Evolutionary conservation across 2,329 filamentous ascomycete species (phyloP).

Genomic region (Phaeoacremonium minimum): DNA sequence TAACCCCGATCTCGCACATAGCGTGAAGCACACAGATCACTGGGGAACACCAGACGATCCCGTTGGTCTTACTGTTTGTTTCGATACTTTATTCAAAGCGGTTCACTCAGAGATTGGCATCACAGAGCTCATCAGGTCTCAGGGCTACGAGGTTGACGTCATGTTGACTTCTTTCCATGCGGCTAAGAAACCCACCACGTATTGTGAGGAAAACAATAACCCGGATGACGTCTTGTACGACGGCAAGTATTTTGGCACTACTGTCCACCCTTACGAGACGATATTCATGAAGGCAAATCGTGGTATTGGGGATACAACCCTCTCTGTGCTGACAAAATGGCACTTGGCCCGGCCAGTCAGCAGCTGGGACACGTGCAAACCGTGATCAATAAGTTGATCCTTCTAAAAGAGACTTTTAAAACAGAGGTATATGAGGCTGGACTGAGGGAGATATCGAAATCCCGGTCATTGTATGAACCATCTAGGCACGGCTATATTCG

Average conservation of each 20-base stretch:
- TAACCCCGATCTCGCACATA: conserved; percentile 15
- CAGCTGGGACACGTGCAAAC: conserved; percentile 21
- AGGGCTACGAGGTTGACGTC: conserved; percentile 21
- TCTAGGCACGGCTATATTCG: no score
- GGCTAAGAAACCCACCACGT: no score
- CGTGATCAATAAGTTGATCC: no score
- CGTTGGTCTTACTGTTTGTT: conserved; percentile 17
- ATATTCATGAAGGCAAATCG: conserved; percentile 7
- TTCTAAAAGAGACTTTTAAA: no score
- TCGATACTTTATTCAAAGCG: conserved; percentile 11
- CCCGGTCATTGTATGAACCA: no score
- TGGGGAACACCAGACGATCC: conserved; percentile 14
- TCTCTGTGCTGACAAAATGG: conserved; percentile 23
- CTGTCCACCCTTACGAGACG: conserved; percentile 7
- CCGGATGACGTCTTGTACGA: conserved; percentile 1
- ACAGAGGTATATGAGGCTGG: no score
- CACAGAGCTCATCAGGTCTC: conserved; percentile 14
- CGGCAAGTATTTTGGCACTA: conserved; percentile 6
- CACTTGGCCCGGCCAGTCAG: conserved; percentile 16
- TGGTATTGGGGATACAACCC: conserved; percentile 11
- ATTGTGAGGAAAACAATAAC: no score
- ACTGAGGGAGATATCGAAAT: no score
- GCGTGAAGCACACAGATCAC: conserved; percentile 7
- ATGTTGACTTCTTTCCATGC: conserved; percentile 20
- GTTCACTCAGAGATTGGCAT: conserved; percentile 18